phyloP scores from a whole-genome alignment of 169 alveolate genomes.

The Theileria luwenshuni region DNA sequence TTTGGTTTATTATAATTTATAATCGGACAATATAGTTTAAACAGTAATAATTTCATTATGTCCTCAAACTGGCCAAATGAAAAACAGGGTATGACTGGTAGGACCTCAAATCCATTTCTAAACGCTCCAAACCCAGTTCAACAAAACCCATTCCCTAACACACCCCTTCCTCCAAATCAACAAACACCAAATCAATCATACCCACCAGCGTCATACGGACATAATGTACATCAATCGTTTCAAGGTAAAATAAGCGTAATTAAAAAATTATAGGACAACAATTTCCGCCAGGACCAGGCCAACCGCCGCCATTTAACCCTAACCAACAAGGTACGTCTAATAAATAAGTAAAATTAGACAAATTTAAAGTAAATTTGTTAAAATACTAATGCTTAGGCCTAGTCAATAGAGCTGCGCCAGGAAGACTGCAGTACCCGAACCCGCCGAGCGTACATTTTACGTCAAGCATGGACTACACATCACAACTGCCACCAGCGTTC shows the following conservation, averaged over 20 bases:
- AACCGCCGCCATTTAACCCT: background rate
- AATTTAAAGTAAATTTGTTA: background rate
- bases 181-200: background rate
- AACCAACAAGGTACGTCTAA: background rate
- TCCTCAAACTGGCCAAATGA: slow-evolving; percentile 12
- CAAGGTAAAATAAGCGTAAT: background rate
- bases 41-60: background rate
- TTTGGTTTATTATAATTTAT: background rate
- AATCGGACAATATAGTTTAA: slow-evolving; percentile 10
- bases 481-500: slow-evolving; percentile 31
- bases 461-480: slow-evolving; percentile 14
- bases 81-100: slow-evolving; percentile 1
- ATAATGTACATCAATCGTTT: background rate
- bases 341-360: background rate
- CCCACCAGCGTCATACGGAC: slow-evolving; percentile 4
- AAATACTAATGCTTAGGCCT: background rate
- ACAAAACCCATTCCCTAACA: slow-evolving; percentile 5
- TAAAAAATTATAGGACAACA: background rate
- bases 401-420: slow-evolving; percentile 1
- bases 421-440: background rate
- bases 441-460: slow-evolving; percentile 31
- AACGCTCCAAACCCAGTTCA: slow-evolving; percentile 12
- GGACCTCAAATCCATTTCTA: slow-evolving; percentile 9
- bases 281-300: background rate
- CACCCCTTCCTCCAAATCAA: background rate